These are phyloP conservation scores for Phialophora macrospora DNA, from an alignment of 2,329 filamentous ascomycete genomes.

Conservation along the genomic window DNA sequence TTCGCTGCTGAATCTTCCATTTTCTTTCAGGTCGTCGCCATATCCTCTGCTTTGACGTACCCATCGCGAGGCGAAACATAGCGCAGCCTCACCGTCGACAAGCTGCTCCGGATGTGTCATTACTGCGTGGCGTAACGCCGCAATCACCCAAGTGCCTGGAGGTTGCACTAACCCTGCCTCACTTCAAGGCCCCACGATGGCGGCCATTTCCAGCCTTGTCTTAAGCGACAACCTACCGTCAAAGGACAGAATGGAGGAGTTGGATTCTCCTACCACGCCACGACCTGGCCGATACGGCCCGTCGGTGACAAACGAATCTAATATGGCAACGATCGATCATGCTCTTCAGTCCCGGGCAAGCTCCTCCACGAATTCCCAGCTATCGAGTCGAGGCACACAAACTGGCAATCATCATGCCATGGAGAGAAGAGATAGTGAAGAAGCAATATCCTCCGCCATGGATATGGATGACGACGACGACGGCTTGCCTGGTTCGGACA, in stretches of 20 bases:
- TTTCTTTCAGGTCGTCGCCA: conserved; percentile 5
- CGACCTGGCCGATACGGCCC: conserved; percentile 27
- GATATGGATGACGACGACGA: conserved; percentile 55
- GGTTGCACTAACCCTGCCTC: conserved; percentile 24
- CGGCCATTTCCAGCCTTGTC: conserved; percentile 36
- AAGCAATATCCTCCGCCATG: conserved; percentile 23
- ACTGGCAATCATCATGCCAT: conserved; percentile 7
- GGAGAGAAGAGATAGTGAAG: conserved; percentile 17
- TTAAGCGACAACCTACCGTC: conserved; percentile 29
- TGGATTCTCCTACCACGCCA: conserved; percentile 38
- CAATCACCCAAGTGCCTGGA: conserved; percentile 20
- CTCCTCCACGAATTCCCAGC: conserved; percentile 16
- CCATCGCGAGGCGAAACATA: conserved; percentile 6
- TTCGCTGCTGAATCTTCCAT: conserved; percentile 12
- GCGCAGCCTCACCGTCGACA: conserved; percentile 15
- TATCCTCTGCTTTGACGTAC: neutral
- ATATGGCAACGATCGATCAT: conserved; percentile 10
- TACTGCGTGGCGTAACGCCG: conserved; percentile 32
- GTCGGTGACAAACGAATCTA: conserved; percentile 15
- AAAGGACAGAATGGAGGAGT: conserved; percentile 31
- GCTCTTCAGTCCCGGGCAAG: conserved; percentile 4
- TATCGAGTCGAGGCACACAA: conserved; percentile 17
- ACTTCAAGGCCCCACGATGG: conserved; percentile 23
- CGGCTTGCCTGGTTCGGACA: conserved; percentile 68
- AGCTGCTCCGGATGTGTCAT: conserved; percentile 29